phyloP scores from a whole-genome alignment of 495 filamentous ascomycete species.

The Xylaria intraflava region DNA sequence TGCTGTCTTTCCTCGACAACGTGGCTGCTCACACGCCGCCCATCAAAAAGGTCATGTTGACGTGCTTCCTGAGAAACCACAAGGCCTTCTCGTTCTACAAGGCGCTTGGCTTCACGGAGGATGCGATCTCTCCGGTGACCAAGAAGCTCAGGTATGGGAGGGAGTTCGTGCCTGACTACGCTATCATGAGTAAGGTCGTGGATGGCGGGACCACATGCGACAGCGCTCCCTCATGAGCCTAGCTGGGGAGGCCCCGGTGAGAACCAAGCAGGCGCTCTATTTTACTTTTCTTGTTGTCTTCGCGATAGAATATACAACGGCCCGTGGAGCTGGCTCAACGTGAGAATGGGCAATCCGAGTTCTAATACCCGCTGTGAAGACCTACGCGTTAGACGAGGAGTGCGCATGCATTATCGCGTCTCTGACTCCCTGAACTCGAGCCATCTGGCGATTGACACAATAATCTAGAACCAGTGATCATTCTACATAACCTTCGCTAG shows the following conservation, averaged over 20 bases:
- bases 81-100: conserved; percentile 59
- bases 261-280: neutral
- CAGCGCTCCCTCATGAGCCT: neutral
- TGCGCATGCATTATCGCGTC: no score
- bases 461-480: no score
- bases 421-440: no score
- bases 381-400: neutral
- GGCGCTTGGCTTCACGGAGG: conserved; percentile 58
- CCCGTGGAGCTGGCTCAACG: neutral
- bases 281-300: neutral
- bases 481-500: no score
- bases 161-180: conserved; percentile 58
- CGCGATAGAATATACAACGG: neutral
- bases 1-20: conserved; percentile 39
- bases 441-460: no score
- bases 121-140: conserved; percentile 59
- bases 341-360: neutral
- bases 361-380: neutral
- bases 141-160: conserved; percentile 58
- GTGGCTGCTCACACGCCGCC: conserved; percentile 41
- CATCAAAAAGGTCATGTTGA: conserved; percentile 75
- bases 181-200: conserved; percentile 62
- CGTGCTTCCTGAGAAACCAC: conserved; percentile 65
- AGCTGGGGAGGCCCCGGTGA: no score
- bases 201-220: neutral